These are phyloP conservation scores for Neonectria coccinea DNA, from an alignment of 2,329 filamentous ascomycete species.

Conservation along the genomic window DNA sequence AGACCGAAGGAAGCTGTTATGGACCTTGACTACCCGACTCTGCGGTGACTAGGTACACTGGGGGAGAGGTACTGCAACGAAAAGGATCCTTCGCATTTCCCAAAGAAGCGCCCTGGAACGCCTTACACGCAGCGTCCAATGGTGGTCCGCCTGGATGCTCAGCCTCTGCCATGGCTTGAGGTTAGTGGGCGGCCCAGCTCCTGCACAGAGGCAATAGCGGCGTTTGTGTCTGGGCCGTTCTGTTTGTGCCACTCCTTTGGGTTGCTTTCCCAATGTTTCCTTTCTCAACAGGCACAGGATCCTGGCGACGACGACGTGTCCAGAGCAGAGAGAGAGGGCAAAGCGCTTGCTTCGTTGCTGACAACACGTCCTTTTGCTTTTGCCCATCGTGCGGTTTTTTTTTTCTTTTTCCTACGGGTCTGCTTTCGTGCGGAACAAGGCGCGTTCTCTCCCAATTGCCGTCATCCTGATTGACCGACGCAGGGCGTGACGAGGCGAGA, in stretches of 20 bases:
- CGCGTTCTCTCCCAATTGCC: neutral
- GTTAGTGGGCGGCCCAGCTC: conserved; percentile 21
- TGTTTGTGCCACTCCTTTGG: neutral
- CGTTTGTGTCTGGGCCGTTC: neutral
- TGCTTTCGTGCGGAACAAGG: neutral
- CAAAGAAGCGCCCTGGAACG: conserved; percentile 11
- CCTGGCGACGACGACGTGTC: conserved; percentile 22
- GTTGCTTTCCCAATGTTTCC: neutral
- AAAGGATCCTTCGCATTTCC: conserved; percentile 5
- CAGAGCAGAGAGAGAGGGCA: conserved; percentile 14
- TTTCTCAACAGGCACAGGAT: conserved; percentile 16
- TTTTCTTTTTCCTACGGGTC: neutral
- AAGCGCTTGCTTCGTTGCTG: neutral
- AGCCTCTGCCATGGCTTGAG: conserved; percentile 30
- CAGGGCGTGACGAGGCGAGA: neutral
- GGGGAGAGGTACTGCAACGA: neutral
- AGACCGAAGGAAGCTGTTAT: neutral
- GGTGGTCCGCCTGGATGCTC: conserved; percentile 24
- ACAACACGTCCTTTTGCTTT: neutral
- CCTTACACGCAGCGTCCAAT: conserved; percentile 26
- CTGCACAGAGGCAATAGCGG: neutral
- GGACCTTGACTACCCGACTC: too few relatives aligned
- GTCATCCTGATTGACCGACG: conserved; percentile 6
- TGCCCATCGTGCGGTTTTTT: neutral
- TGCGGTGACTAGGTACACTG: too few relatives aligned